Base-by-base conservation (phyloP, 1,284 basidiomycete genomes). In the Ceratobasidium sp. region DNA sequence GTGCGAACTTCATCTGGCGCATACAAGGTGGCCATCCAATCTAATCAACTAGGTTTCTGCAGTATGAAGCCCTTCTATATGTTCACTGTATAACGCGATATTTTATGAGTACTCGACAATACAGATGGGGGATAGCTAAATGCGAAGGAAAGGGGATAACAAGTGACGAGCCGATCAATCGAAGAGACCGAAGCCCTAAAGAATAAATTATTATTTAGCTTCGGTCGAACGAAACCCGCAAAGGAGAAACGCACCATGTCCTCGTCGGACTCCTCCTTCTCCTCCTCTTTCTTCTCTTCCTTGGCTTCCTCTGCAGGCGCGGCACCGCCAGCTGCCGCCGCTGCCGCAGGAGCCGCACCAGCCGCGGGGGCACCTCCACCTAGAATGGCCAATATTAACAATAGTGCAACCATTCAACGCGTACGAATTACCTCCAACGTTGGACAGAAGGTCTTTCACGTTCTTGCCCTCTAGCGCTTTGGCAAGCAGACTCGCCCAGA, bases 401-500 rank as follows among this genome's bases (percentile, higher is more conserved):
- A 23, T 12, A 46, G 42, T 3, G 28, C 23, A 58, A 84, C 94
- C 94, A 82, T 94, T 94, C 72, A 93, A 28, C 0, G 46, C 12
- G 7, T 10, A 40, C 23, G 5, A 75, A 60, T 61, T 23, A 76
- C 73, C 89, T 83, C 95, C 94, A 81, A 97, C 93, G 88, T 96
- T 97, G 82, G 94, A 95, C 80, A 98, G 91, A 81, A 99, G 89
- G 76, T 97, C 96, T 89, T 97, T 98, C 84, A 99, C 90, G 87
- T 99, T 92, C 91, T 98, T 98, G 84, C 97, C 97, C 89, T 98
- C 97, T 77, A 99, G 93, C 53, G 97, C 97, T 88, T 99, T 99
- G 83, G 97, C 94, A 84, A 99, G 93, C 83, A 99, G 94, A 67
- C 93, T 88, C 80, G 97, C 97, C 97, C 97, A 99, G 90, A 99